Evolutionary conservation across 1,284 basidiomycete species (phyloP).

Genomic region (Ustilago shanxiensis): DNA sequence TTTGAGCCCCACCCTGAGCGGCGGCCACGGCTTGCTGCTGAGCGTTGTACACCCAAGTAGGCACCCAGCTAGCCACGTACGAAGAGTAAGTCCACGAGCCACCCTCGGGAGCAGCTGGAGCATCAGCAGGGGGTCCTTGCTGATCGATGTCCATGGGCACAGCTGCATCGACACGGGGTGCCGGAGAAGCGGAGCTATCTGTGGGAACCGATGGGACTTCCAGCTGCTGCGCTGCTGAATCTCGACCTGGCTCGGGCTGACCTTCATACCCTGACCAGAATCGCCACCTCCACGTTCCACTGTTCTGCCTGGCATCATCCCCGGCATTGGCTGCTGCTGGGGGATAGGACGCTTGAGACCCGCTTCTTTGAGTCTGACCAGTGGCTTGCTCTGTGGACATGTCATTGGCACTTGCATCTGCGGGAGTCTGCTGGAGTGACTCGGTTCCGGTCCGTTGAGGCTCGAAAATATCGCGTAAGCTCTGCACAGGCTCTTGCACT

Average conservation of each 20-base stretch:
- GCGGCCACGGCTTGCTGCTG: conserved; percentile 47
- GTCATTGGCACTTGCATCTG: background rate
- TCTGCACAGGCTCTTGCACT: conserved; percentile 34
- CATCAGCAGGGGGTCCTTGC: background rate
- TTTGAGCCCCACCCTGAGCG: background rate
- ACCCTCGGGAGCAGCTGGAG: conserved; percentile 11
- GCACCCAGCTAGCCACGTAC: conserved; percentile 55
- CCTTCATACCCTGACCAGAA: conserved; percentile 37
- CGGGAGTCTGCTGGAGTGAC: background rate
- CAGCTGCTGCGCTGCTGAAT: conserved; percentile 23
- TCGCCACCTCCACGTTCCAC: conserved; percentile 39
- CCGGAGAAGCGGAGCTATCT: background rate
- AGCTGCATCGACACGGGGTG: conserved; percentile 7
- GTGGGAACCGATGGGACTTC: conserved; percentile 10
- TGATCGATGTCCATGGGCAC: conserved; percentile 49
- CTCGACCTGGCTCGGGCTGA: conserved; percentile 5
- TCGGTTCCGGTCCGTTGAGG: background rate
- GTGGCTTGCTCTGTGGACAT: background rate
- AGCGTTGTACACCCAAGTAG: conserved; percentile 51
- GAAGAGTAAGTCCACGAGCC: conserved; percentile 55
- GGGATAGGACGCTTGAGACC: conserved; percentile 9
- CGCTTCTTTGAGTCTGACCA: background rate
- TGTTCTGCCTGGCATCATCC: conserved; percentile 18
- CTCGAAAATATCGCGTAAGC: conserved; percentile 13
- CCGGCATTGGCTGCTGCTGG: background rate